Conservation (phyloP, 106 monocot species). For the Posidonia australis region DNA sequence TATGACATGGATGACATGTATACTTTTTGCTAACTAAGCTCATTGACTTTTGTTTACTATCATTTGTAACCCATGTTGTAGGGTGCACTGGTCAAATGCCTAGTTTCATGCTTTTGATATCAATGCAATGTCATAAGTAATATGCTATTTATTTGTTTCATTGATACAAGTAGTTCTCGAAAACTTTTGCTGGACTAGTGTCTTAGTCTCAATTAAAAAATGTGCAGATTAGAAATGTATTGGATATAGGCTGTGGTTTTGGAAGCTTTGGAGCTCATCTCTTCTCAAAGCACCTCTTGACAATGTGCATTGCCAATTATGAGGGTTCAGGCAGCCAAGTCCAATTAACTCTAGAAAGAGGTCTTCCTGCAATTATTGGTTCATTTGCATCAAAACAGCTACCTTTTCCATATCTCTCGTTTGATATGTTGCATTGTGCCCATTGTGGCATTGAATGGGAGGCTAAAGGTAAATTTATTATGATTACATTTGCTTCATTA, state of each 20-base stretch:
- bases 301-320: conserved; percentile 88
- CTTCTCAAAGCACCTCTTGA: conserved; percentile 63
- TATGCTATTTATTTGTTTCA: too few relatives aligned
- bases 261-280: conserved; percentile 94
- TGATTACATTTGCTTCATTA: conserved; percentile 4
- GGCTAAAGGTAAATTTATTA: conserved; percentile 35
- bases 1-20: too few relatives aligned
- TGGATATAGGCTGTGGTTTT: conserved; percentile 96
- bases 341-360: conserved; percentile 91
- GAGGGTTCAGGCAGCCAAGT: conserved; percentile 91
- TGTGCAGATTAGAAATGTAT: conserved; percentile 69
- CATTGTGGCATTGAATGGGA: conserved; percentile 82
- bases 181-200: not conserved
- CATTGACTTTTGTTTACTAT: too few relatives aligned
- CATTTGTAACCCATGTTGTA: not conserved
- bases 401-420: conserved; percentile 76
- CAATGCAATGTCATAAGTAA: too few relatives aligned
- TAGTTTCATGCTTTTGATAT: too few relatives aligned
- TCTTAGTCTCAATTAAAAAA: not conserved
- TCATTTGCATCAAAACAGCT: conserved; percentile 69
- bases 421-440: conserved; percentile 94
- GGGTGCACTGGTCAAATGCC: not conserved
- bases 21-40: too few relatives aligned
- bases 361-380: conserved; percentile 85
- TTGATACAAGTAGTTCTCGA: too few relatives aligned